These are phyloP conservation scores for Calendula officinalis DNA, from an alignment of 129 eudicot genomes.

Conservation along the genomic window DNA sequence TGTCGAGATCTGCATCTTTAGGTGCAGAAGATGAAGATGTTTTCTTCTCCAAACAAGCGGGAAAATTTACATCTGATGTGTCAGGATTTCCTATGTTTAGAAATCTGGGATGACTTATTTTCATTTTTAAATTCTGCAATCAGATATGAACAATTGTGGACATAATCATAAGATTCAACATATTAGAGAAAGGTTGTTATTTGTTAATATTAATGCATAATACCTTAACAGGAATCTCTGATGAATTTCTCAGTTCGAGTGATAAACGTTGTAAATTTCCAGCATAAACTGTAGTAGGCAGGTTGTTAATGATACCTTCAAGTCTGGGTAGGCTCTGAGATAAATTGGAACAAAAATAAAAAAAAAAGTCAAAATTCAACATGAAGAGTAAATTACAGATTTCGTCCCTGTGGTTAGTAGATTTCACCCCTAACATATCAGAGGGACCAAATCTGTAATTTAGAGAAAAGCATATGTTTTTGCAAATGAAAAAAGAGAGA, in stretches of 20 bases:
- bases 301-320: slow-evolving; percentile 62
- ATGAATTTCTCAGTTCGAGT: slow-evolving; percentile 73
- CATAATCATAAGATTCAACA: too few relatives aligned
- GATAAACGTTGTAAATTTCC: slow-evolving; percentile 73
- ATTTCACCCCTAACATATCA: too few relatives aligned
- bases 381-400: too few relatives aligned
- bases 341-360: slow-evolving; percentile 9
- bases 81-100: slow-evolving; percentile 59
- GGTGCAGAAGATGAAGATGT: slow-evolving; percentile 14
- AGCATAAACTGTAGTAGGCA: slow-evolving; percentile 67
- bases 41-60: slow-evolving; percentile 56
- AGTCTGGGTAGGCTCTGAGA: slow-evolving; percentile 76
- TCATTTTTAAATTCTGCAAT: slow-evolving; percentile 86
- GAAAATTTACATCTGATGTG: slow-evolving; percentile 52
- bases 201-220: slow-evolving; percentile 5
- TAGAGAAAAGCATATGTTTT: background rate
- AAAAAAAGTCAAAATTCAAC: slow-evolving; percentile 2
- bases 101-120: slow-evolving; percentile 81
- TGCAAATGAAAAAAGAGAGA: too few relatives aligned
- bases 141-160: slow-evolving; percentile 5
- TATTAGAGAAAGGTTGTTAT: background rate
- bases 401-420: too few relatives aligned
- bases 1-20: slow-evolving; percentile 17
- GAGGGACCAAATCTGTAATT: too few relatives aligned
- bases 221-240: slow-evolving; percentile 81